Evolutionary conservation across 1,284 basidiomycete genomes (phyloP).

Genomic region (Pulveroboletus sp.): DNA sequence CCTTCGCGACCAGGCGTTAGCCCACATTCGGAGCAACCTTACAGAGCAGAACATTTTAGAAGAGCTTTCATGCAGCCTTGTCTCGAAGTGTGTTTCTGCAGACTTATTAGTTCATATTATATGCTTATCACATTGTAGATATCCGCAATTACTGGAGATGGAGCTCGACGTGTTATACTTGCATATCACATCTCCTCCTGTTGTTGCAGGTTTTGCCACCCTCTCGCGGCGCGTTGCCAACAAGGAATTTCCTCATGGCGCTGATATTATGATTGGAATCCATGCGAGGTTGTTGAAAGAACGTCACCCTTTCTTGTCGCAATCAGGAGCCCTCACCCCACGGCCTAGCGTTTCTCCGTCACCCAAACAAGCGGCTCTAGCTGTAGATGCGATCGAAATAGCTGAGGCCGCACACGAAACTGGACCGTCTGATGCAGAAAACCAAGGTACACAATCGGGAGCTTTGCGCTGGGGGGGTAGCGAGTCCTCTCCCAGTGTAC

Average conservation of each 20-base stretch:
- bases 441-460: no score
- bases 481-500: no score
- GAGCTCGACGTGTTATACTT: constrained; percentile 28
- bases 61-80: constrained; percentile 24
- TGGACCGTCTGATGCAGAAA: no score
- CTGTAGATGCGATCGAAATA: no score
- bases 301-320: background rate
- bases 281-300: constrained; percentile 22
- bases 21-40: constrained; percentile 20
- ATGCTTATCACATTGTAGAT: constrained; percentile 7
- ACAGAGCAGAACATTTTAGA: constrained; percentile 28
- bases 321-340: no score
- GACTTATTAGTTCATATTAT: background rate
- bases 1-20: constrained; percentile 25
- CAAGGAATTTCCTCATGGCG: constrained; percentile 25
- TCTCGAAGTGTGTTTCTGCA: constrained; percentile 20
- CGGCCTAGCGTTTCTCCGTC: no score
- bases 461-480: no score
- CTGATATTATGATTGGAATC: constrained; percentile 25
- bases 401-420: no score
- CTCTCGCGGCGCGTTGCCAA: constrained; percentile 21
- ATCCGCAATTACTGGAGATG: constrained; percentile 28
- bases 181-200: constrained; percentile 19
- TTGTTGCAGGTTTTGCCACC: constrained; percentile 16
- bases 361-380: no score